These are phyloP conservation scores for Triticum timopheevii DNA, from an alignment of 176 grass and related monocot species.

Conservation along the genomic window DNA sequence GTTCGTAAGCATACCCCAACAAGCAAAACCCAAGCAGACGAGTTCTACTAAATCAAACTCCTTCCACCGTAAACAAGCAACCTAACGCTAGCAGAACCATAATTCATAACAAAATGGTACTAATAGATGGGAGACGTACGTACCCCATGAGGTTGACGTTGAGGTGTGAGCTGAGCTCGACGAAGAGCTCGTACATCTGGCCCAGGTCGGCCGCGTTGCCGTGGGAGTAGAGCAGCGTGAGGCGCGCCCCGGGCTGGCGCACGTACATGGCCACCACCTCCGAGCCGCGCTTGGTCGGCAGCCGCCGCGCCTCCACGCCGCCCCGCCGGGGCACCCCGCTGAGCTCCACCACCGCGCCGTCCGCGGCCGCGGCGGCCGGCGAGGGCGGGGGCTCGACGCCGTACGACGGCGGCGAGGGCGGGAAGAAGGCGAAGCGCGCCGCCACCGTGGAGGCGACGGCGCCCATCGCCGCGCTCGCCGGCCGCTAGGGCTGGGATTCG, in stretches of 20 bases:
- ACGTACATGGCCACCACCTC: constrained; percentile 87
- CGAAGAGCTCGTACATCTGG: constrained; percentile 93
- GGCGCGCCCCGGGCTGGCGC: constrained; percentile 61
- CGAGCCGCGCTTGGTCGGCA: constrained; percentile 69
- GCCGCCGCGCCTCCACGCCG: constrained; percentile 69
- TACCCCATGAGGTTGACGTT: constrained; percentile 96
- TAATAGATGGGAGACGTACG: background rate
- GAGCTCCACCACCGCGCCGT: constrained; percentile 54
- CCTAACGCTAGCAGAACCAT: background rate
- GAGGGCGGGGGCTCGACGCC: constrained; percentile 48
- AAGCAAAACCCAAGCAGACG: background rate
- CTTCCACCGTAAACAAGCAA: background rate
- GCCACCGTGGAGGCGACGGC: constrained; percentile 79
- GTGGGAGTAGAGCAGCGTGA: constrained; percentile 96
- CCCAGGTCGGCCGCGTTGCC: constrained; percentile 95
- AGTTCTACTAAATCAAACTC: background rate
- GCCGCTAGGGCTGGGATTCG: background rate
- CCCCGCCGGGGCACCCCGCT: constrained; percentile 52
- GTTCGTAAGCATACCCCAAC: constrained; percentile 17
- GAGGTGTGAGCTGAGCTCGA: constrained; percentile 86
- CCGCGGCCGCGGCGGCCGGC: constrained; percentile 14
- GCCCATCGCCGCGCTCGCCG: constrained; percentile 46
- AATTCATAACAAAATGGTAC: background rate
- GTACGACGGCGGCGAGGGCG: constrained; percentile 80
- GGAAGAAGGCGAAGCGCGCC: constrained; percentile 86